Evolutionary conservation across 1,284 basidiomycete genomes (phyloP).

Genomic region (Fereydounia khargensis): DNA sequence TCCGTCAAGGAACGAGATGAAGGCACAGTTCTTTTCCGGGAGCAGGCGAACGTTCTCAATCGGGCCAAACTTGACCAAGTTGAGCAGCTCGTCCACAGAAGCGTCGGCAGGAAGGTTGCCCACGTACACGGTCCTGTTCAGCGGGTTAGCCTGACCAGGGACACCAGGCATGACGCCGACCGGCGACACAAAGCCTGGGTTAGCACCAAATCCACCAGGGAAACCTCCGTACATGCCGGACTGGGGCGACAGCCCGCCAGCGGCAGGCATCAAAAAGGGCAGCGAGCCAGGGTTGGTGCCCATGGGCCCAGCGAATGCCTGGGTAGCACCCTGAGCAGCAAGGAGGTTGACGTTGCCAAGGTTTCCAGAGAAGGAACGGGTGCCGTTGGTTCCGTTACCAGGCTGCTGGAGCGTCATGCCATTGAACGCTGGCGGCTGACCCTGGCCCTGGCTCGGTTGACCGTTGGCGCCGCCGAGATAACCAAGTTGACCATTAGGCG

Average conservation of each 20-base stretch:
- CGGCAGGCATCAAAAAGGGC: conserved; percentile 17
- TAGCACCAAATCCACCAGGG: conserved; percentile 19
- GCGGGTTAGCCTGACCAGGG: conserved; percentile 24
- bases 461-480: conserved; percentile 15
- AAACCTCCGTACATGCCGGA: conserved; percentile 19
- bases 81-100: conserved; percentile 93
- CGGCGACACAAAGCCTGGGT: too few relatives aligned
- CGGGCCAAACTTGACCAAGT: conserved; percentile 95
- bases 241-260: conserved; percentile 7
- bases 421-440: conserved; percentile 12
- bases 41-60: conserved; percentile 91
- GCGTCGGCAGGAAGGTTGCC: conserved; percentile 95
- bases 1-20: conserved; percentile 68
- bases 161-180: conserved; percentile 17
- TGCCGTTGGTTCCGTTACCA: conserved; percentile 31
- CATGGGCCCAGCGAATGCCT: conserved; percentile 1
- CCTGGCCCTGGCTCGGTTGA: too few relatives aligned
- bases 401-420: conserved; percentile 21
- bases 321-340: conserved; percentile 3
- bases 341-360: conserved; percentile 19
- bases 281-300: conserved; percentile 15
- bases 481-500: conserved; percentile 6
- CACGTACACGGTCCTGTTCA: conserved; percentile 84
- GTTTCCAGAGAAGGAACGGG: conserved; percentile 35
- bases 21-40: conserved; percentile 97